Evolutionary conservation across 176 grass and related monocot genomes (phyloP), one percentile per base, ranked within the genome.

Genomic region (Tillandsia leiboldiana): DNA sequence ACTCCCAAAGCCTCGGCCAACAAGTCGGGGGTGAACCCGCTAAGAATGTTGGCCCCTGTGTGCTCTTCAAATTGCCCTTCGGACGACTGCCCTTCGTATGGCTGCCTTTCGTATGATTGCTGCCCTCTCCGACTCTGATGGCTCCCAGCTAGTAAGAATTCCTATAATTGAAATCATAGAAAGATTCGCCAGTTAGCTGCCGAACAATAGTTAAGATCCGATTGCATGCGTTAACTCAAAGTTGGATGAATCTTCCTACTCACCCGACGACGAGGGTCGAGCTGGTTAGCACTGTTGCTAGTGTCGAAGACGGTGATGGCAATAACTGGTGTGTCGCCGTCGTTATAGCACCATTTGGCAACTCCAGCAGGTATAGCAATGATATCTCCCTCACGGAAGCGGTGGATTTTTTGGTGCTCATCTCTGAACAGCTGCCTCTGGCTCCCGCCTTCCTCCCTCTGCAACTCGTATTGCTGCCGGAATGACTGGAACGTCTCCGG

Each of bases 241-340:
- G 56, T 14, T 61, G 56, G 17, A 18, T 3, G 8, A 26, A 53
- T 72, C 8, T 51, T 12, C 58, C 28, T 20, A 20, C 57, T 51
- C 65, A 79, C 77, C 49, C 67, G 65, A 7, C 26, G 69, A 5
- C 2, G n/a, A 13, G 49, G 68, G 48, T 72, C 77, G 47, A 73
- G 59, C 52, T 73, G 77, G 68, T 79, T 79, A n/a, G 77, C 77
- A 26, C 26, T 72, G 68, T 66, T 79, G 68, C 77, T 79, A 13
- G 24, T 65, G 48, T 79, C 77, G 11, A 72, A 53, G 49, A 79
- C 69, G n/a, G 70, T 70, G 50, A 79, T 48, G 52, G 68, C 23
- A 8, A 79, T 59, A 12, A 79, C 49, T 10, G 53, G 48, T 18
- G 42, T 42, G 10, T 79, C 77, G 33, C 77, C 77, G 20, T 79